Conservation (phyloP, 2,329 filamentous ascomycete species). For the Curvularia sp. region DNA sequence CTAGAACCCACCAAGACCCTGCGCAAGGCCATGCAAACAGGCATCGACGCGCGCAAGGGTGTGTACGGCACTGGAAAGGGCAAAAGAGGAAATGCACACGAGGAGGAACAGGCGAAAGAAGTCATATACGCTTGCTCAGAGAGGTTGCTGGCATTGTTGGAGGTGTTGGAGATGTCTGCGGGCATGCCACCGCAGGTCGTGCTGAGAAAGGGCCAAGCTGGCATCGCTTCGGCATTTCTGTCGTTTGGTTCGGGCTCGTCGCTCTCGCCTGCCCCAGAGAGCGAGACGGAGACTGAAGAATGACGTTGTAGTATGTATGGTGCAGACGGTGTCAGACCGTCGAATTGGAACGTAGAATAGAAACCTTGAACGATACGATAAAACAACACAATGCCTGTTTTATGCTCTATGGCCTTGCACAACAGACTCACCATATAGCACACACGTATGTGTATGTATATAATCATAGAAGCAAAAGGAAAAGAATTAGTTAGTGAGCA, state of each 20-base stretch:
- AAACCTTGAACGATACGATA: too few species aligned
- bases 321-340: neutral
- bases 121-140: constrained; percentile 47
- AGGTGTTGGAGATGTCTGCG: constrained; percentile 39
- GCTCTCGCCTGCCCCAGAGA: constrained; percentile 36
- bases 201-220: constrained; percentile 7
- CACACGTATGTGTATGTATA: too few species aligned
- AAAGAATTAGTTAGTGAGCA: too few species aligned
- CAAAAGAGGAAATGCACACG: constrained; percentile 49
- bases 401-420: neutral
- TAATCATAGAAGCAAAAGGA: too few species aligned
- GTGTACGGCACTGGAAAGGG: constrained; percentile 56
- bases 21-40: constrained; percentile 58
- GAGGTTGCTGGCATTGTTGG: constrained; percentile 46
- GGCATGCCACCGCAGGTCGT: constrained; percentile 21
- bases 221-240: constrained; percentile 10
- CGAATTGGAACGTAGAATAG: too few species aligned
- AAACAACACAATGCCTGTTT: too few species aligned
- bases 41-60: constrained; percentile 60
- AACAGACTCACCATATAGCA: neutral
- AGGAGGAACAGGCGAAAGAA: constrained; percentile 48
- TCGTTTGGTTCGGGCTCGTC: constrained; percentile 34
- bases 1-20: constrained; percentile 44
- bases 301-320: neutral
- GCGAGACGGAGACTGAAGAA: constrained; percentile 24